phyloP scores from a whole-genome alignment of 2,329 filamentous ascomycete species.

The Myriosclerotinia scirpicola region DNA sequence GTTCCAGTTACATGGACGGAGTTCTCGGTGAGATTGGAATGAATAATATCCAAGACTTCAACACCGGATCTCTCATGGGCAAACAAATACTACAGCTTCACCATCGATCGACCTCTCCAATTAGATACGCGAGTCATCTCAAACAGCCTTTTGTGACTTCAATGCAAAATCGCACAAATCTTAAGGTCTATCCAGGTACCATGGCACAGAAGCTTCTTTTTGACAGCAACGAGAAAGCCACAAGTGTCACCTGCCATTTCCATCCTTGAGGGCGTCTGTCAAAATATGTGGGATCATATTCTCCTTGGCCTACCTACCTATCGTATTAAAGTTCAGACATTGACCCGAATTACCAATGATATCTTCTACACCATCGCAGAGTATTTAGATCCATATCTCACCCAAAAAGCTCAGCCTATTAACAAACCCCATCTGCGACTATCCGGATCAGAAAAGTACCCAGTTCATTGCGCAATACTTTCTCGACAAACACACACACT shows the following conservation, averaged over 20 bases:
- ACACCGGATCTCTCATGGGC: conserved; percentile 7
- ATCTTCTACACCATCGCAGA: conserved; percentile 6
- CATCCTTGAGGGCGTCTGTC: too few species aligned
- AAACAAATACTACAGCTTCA: conserved; percentile 10
- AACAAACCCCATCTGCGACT: conserved; percentile 31
- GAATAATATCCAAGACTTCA: conserved; percentile 5
- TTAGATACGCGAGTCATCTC: neutral
- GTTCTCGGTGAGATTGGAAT: conserved; percentile 44
- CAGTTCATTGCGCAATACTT: neutral
- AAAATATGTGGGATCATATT: conserved; percentile 42
- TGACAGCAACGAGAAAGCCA: conserved; percentile 28
- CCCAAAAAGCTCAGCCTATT: neutral
- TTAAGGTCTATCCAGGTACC: conserved; percentile 45
- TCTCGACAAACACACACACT: neutral
- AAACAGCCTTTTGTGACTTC: conserved; percentile 11
- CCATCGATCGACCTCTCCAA: conserved; percentile 12
- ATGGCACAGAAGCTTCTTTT: conserved; percentile 50
- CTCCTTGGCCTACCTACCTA: conserved; percentile 14
- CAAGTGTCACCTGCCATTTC: too few species aligned
- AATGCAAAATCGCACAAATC: conserved; percentile 27
- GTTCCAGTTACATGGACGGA: conserved; percentile 40
- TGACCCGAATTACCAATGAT: neutral
- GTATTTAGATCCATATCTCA: neutral
- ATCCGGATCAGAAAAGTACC: conserved; percentile 42
- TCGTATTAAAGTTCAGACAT: conserved; percentile 1